These are phyloP conservation scores for Trapa incisa DNA, from an alignment of 345 rosid genomes.

Conservation along the genomic window DNA sequence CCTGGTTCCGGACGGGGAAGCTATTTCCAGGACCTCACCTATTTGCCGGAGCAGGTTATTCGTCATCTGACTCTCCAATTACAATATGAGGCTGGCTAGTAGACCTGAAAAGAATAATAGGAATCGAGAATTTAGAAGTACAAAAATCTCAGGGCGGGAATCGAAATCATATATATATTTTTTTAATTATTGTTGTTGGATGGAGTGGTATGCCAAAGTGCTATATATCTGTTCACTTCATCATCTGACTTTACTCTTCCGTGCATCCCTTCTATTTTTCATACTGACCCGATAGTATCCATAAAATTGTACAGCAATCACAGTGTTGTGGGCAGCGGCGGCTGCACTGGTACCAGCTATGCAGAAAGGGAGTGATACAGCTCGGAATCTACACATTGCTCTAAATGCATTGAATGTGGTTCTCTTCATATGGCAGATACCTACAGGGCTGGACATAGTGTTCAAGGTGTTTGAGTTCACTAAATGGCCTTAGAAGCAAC, in stretches of 20 bases:
- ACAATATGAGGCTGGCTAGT: too few relatives aligned
- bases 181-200: too few relatives aligned
- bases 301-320: slow-evolving; percentile 34
- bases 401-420: slow-evolving; percentile 54
- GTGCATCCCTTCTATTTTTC: neutral
- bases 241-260: neutral
- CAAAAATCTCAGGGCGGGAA: too few relatives aligned
- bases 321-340: slow-evolving; percentile 72
- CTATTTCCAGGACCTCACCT: slow-evolving; percentile 98
- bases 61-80: too few relatives aligned
- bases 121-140: too few relatives aligned
- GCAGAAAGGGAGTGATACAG: slow-evolving; percentile 81
- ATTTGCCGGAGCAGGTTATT: slow-evolving; percentile 70
- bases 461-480: slow-evolving; percentile 75
- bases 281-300: neutral
- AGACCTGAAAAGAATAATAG: too few relatives aligned
- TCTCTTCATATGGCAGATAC: slow-evolving; percentile 73
- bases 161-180: too few relatives aligned
- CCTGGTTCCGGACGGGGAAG: slow-evolving; percentile 78
- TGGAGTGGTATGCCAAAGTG: too few relatives aligned
- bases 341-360: slow-evolving; percentile 80
- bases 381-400: slow-evolving; percentile 75
- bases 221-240: too few relatives aligned
- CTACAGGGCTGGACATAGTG: slow-evolving; percentile 75
- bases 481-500: slow-evolving; percentile 50